Conservation (phyloP, 2,329 filamentous ascomycete species). For the Neocucurbitaria cava region DNA sequence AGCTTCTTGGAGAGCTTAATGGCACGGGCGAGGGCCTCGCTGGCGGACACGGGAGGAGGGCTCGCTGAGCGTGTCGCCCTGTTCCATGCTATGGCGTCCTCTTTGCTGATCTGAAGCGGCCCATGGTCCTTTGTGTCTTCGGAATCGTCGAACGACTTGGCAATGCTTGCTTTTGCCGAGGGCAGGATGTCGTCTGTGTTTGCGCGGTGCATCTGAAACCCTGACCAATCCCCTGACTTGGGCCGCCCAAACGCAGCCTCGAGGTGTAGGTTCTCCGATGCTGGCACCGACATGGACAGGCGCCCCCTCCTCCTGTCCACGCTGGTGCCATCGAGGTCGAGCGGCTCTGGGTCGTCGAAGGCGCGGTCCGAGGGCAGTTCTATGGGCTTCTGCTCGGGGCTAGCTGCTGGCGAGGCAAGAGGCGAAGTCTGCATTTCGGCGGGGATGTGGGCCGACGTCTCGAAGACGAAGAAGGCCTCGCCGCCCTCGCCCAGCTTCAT, state of each 20-base stretch:
- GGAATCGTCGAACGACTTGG: slow-evolving; percentile 42
- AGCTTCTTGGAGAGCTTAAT: slow-evolving; percentile 85
- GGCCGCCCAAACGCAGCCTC: slow-evolving; percentile 28
- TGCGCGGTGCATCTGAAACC: slow-evolving; percentile 50
- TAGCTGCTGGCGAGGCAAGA: slow-evolving; percentile 85
- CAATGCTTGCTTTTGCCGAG: slow-evolving; percentile 49
- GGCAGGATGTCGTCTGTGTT: slow-evolving; percentile 63
- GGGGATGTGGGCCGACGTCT: slow-evolving; percentile 91
- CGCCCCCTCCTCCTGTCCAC: slow-evolving; percentile 31
- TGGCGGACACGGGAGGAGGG: slow-evolving; percentile 73
- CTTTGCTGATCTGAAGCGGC: slow-evolving; percentile 42
- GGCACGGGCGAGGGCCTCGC: slow-evolving; percentile 83
- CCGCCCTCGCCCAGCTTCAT: slow-evolving; percentile 99
- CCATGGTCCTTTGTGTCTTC: slow-evolving; percentile 28
- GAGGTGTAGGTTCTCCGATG: slow-evolving; percentile 26
- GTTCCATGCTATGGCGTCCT: slow-evolving; percentile 47
- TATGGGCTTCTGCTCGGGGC: slow-evolving; percentile 70
- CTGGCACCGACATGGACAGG: slow-evolving; percentile 39
- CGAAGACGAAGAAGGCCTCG: slow-evolving; percentile 98
- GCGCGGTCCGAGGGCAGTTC: slow-evolving; percentile 53
- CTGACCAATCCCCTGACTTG: slow-evolving; percentile 47
- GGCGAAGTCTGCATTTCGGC: slow-evolving; percentile 93
- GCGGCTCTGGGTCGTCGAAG: slow-evolving; percentile 72
- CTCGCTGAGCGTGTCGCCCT: slow-evolving; percentile 68
- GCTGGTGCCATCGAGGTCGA: slow-evolving; percentile 66